Evolutionary conservation across 352 stramenopile species (phyloP).

Genomic region (Phytophthora pisi): DNA sequence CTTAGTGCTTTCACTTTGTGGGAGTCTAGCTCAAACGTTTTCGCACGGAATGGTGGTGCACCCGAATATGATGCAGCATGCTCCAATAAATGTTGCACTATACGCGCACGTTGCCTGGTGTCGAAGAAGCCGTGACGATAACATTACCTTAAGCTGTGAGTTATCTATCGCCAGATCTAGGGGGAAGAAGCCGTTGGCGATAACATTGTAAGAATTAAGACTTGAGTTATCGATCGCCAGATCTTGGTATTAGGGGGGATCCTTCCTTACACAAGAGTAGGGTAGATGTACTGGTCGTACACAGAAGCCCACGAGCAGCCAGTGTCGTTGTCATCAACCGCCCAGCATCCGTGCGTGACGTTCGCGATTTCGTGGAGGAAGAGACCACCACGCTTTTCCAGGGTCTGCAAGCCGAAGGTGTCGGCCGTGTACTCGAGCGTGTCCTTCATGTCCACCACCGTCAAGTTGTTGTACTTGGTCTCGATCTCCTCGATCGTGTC

Average conservation of each 20-base stretch:
- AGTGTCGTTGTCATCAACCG: conserved; percentile 22
- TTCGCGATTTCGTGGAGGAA: conserved; percentile 33
- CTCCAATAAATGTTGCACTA: no score
- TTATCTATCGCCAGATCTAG: no score
- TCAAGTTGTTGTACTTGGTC: conserved; percentile 36
- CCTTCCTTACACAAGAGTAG: conserved; percentile 22
- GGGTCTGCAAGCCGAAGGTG: conserved; percentile 41
- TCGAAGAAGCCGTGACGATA: no score
- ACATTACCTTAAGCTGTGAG: no score
- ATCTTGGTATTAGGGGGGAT: background rate
- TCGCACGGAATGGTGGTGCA: no score
- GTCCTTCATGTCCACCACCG: conserved; percentile 37
- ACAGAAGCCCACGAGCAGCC: conserved; percentile 34
- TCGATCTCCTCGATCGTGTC: conserved; percentile 33
- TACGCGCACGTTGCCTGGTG: no score
- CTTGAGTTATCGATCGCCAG: background rate
- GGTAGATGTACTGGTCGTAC: conserved; percentile 52
- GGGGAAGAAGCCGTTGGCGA: no score
- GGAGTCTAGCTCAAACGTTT: no score
- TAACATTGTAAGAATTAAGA: no score
- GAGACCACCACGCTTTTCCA: conserved; percentile 37
- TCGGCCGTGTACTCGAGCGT: conserved; percentile 43
- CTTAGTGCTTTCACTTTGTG: no score
- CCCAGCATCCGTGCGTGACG: conserved; percentile 40
- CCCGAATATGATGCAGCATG: no score